Base-by-base conservation (phyloP, 2,329 filamentous ascomycete genomes). In the Alternaria sp. region DNA sequence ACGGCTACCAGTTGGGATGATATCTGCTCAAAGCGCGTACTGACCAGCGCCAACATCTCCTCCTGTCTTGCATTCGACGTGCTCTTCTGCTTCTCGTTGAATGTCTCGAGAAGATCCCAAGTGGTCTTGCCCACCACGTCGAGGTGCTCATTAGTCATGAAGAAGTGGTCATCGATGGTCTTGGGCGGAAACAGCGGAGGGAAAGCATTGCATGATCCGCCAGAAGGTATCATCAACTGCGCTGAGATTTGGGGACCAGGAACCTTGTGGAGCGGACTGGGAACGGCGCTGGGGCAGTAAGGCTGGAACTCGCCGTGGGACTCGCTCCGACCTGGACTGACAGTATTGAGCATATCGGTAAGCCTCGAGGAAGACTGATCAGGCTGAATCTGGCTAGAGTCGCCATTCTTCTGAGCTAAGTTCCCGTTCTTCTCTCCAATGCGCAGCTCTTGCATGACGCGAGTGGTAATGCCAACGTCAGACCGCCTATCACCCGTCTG, bases 111-210 rank as follows among this genome's bases (percentile, higher is more conserved):
- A 34, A 63, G 53, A 47, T 76, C 74, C 55, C 70, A 74, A 0
- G 69, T 65, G 7, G 67, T 73, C 42, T 72, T 69, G 36, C 66
- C 73, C 2, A 74, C 63, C 7, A 74, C 68, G 38, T 78, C 76
- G 20, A 79, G 70, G 62, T 79, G 77, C 49, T 74, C 69, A 49
- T 78, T 76, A 8, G 69, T 70, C 69, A 76, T 75, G 60, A 64
- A 72, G 64, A 79, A 78, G 55, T 77, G 75, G n/a, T 73, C 71
- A 5, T 69, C 65, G 16, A 70, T 64, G 7, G 51, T 58, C 49
- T 62, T 69, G 20, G 62, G 64, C 36, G 63, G 56, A 30, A 60
- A 26, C 3, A 47, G 53, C 8, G 54, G 57, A 7, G 54, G 47
- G 22, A 51, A 56, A 32, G 49, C 53, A 5, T 53, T 32, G 18